These are phyloP conservation scores for Bremia lactucae DNA, from an alignment of 352 stramenopile genomes.

Conservation along the genomic window DNA sequence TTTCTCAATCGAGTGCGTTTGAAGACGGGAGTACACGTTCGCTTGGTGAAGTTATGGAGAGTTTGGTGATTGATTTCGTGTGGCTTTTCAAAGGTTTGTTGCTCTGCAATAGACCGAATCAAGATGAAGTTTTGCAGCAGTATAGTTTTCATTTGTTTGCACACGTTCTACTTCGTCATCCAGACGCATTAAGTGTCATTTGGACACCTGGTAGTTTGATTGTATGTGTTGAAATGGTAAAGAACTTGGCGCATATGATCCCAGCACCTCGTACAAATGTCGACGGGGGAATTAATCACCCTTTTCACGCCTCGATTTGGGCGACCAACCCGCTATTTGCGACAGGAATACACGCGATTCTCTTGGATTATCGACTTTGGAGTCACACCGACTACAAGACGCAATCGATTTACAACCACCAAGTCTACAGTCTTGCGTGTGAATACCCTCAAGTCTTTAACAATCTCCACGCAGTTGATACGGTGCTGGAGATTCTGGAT, in stretches of 20 bases:
- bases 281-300: slow-evolving; percentile 33
- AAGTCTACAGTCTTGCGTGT: slow-evolving; percentile 61
- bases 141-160: slow-evolving; percentile 61
- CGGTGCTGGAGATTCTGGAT: slow-evolving; percentile 54
- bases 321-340: slow-evolving; percentile 65
- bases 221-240: slow-evolving; percentile 55
- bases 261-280: slow-evolving; percentile 16
- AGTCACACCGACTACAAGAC: slow-evolving; percentile 50
- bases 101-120: slow-evolving; percentile 37
- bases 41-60: slow-evolving; percentile 27
- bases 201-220: slow-evolving; percentile 64
- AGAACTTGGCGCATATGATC: slow-evolving; percentile 42
- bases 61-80: slow-evolving; percentile 45
- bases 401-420: slow-evolving; percentile 74
- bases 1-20: not conserved
- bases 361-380: slow-evolving; percentile 70
- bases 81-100: slow-evolving; percentile 64
- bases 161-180: slow-evolving; percentile 47
- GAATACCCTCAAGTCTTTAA: slow-evolving; percentile 59
- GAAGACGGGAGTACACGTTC: slow-evolving; percentile 1
- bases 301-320: slow-evolving; percentile 58
- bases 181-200: slow-evolving; percentile 20
- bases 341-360: slow-evolving; percentile 42
- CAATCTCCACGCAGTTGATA: slow-evolving; percentile 44
- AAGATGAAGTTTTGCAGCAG: slow-evolving; percentile 41